Percentiles rank a stretch among this genome's conserved stretches.
phyloP scores from a whole-genome alignment of 1,284 basidiomycete genomes.

The Fomitopsis betulina region DNA sequence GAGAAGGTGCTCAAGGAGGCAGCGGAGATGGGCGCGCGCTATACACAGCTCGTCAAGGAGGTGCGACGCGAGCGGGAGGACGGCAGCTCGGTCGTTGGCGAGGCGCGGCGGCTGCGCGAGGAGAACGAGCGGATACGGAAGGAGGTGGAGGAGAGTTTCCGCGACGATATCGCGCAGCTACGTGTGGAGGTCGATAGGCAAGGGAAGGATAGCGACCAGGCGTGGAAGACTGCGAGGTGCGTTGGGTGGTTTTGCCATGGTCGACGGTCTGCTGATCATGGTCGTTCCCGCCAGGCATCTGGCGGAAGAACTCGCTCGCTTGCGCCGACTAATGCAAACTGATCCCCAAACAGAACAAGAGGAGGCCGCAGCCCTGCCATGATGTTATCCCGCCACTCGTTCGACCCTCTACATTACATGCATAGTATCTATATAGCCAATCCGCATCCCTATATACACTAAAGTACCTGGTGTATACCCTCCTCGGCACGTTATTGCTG shows the following conservation, averaged over 20 bases:
- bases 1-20: conserved; percentile 60
- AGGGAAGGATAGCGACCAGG: conserved; percentile 48
- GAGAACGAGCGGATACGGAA: conserved; percentile 38
- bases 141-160: conserved; percentile 50
- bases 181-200: conserved; percentile 49
- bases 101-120: conserved; percentile 33
- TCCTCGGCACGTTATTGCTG: conserved; percentile 6
- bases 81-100: conserved; percentile 32
- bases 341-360: background rate
- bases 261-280: background rate
- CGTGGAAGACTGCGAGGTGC: conserved; percentile 57
- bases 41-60: conserved; percentile 55
- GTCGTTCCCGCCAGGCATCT: conserved; percentile 38
- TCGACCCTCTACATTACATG: background rate
- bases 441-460: background rate
- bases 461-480: background rate
- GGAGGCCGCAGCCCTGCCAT: background rate
- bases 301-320: conserved; percentile 54
- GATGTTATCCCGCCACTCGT: background rate
- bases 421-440: background rate
- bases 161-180: conserved; percentile 39
- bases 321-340: conserved; percentile 64
- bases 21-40: conserved; percentile 62
- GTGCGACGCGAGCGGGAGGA: conserved; percentile 44
- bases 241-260: conserved; percentile 21